A percentile compares a stretch with the other conserved stretches of the same genome.
These are phyloP conservation scores for Penicillium diatomitis DNA, from an alignment of 495 filamentous ascomycete species.

Conservation along the genomic window DNA sequence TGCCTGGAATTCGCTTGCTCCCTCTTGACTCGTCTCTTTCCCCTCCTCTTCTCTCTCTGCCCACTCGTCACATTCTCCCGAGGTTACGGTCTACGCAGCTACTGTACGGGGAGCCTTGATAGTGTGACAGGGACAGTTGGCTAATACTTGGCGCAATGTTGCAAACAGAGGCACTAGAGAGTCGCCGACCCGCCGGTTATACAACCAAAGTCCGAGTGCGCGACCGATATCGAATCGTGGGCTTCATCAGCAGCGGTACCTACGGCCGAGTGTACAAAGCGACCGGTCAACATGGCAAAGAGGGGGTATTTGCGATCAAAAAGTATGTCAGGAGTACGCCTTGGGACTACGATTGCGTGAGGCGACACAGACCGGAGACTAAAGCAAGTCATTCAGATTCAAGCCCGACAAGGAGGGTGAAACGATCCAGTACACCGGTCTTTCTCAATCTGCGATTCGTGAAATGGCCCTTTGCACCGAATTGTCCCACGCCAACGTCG, in stretches of 20 bases:
- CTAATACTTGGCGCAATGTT: too few species aligned
- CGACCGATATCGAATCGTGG: conserved; percentile 89
- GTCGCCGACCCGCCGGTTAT: conserved; percentile 47
- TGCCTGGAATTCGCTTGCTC: conserved; percentile 11
- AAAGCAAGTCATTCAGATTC: conserved; percentile 47
- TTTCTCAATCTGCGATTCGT: conserved; percentile 92
- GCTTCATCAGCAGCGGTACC: conserved; percentile 97
- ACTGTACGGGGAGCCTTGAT: too few species aligned
- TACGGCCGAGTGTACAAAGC: conserved; percentile 99
- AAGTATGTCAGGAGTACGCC: conserved; percentile 43
- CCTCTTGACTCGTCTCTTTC: conserved; percentile 11
- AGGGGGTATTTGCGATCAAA: conserved; percentile 88
- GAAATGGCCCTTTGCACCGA: conserved; percentile 99
- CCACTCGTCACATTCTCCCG: too few species aligned
- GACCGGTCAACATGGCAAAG: conserved; percentile 62
- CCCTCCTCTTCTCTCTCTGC: neutral
- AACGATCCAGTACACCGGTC: conserved; percentile 86
- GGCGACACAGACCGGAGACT: conserved; percentile 4
- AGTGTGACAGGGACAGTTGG: too few species aligned
- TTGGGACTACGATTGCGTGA: neutral
- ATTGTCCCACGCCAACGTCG: conserved; percentile 80
- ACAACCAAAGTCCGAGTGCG: conserved; percentile 81
- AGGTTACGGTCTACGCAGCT: too few species aligned
- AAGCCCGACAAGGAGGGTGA: conserved; percentile 99
- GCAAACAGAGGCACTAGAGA: conserved; percentile 26